These are phyloP conservation scores for Ajuga chamaepitys DNA, from an alignment of 257 asterid genomes.

Conservation along the genomic window DNA sequence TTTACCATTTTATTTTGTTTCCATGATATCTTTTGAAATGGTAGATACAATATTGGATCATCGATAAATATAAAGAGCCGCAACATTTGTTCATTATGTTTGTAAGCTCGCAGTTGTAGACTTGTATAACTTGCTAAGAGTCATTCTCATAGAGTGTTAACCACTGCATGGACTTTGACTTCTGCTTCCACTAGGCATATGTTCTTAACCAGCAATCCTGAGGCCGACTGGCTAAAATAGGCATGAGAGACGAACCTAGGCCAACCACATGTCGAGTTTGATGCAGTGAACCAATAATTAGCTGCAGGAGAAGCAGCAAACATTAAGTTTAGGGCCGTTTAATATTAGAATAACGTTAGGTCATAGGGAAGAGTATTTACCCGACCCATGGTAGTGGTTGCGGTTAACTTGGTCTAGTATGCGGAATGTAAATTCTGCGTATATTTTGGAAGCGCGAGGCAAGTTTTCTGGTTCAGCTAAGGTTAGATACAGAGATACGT, in stretches of 20 bases:
- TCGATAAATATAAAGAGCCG: not conserved
- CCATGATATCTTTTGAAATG: not conserved
- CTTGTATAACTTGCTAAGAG: not conserved
- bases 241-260: constrained; percentile 42
- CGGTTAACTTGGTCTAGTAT: constrained; percentile 38
- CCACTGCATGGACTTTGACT: constrained; percentile 44
- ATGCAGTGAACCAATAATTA: constrained; percentile 50
- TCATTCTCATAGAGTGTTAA: constrained; percentile 25
- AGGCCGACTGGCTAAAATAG: constrained; percentile 21
- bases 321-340: not conserved
- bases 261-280: constrained; percentile 46
- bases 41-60: not conserved
- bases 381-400: constrained; percentile 33
- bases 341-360: not conserved
- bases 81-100: not conserved
- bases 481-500: constrained; percentile 47
- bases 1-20: not conserved
- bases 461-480: constrained; percentile 45
- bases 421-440: constrained; percentile 50
- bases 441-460: constrained; percentile 31
- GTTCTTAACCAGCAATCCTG: constrained; percentile 37
- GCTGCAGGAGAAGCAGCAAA: constrained; percentile 32
- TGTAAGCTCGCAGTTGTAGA: not conserved
- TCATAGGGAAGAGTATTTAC: constrained; percentile 23
- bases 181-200: constrained; percentile 51